Evolutionary conservation across 73 alveolate species (phyloP).

Genomic region (Stentor roeselii): DNA sequence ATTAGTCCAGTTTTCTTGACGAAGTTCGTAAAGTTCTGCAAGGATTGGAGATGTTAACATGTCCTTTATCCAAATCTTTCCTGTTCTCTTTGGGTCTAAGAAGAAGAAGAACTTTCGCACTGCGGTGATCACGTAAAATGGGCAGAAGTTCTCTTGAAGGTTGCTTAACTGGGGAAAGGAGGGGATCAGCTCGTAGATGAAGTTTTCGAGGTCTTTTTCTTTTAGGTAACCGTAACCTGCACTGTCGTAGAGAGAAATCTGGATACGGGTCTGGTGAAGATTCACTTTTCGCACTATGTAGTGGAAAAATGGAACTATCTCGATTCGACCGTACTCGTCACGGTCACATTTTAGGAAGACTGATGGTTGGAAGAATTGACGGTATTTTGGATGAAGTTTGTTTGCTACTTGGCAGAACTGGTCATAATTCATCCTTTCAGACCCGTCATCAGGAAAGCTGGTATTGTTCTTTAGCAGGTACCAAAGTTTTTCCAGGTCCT

Average conservation of each 20-base stretch:
- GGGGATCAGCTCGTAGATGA: constrained; percentile 91
- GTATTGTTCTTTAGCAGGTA: constrained; percentile 55
- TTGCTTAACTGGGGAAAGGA: constrained; percentile 83
- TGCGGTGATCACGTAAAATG: constrained; percentile 95
- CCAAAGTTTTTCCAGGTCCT: constrained; percentile 71
- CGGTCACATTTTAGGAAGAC: constrained; percentile 89
- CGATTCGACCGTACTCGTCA: constrained; percentile 93
- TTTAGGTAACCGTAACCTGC: constrained; percentile 36
- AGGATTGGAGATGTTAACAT: constrained; percentile 85
- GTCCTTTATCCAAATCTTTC: constrained; percentile 88
- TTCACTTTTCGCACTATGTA: constrained; percentile 92
- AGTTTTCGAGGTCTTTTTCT: constrained; percentile 93
- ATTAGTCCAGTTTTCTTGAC: constrained; percentile 70
- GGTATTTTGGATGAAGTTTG: constrained; percentile 64
- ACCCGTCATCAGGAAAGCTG: constrained; percentile 66
- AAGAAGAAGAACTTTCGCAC: constrained; percentile 95
- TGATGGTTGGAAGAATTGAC: constrained; percentile 76
- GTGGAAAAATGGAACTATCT: constrained; percentile 94
- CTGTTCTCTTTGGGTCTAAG: constrained; percentile 78
- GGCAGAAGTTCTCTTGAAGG: constrained; percentile 80
- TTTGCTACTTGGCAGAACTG: constrained; percentile 58
- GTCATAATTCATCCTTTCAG: constrained; percentile 76
- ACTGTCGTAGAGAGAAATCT: constrained; percentile 42
- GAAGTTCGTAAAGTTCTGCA: constrained; percentile 83
- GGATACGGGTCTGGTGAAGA: constrained; percentile 59